Conservation (phyloP, 441 rosid species). For the Brassica hybrid region DNA sequence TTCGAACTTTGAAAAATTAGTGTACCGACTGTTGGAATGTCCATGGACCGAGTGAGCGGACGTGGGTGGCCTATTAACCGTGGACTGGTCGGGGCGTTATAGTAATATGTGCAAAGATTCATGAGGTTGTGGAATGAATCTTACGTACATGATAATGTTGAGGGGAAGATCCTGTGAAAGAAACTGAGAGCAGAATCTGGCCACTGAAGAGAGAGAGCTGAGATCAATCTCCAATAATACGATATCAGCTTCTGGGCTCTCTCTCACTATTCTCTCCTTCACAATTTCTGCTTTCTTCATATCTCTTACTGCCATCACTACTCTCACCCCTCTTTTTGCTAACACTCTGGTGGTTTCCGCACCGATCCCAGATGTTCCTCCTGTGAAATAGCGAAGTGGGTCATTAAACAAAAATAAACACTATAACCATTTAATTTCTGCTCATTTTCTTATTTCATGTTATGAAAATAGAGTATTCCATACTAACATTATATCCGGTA, state of each 20-base stretch:
- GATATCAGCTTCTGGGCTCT: constrained; percentile 66
- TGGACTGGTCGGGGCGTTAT: too few relatives aligned
- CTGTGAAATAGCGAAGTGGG: constrained; percentile 38
- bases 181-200: constrained; percentile 71
- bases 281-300: constrained; percentile 66
- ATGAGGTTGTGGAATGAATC: background rate
- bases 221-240: constrained; percentile 72
- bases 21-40: too few relatives aligned
- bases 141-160: constrained; percentile 82
- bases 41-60: too few relatives aligned
- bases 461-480: too few relatives aligned
- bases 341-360: constrained; percentile 84
- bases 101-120: constrained; percentile 24
- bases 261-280: constrained; percentile 61
- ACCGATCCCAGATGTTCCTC: constrained; percentile 96
- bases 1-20: too few relatives aligned
- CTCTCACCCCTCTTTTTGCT: constrained; percentile 79
- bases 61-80: too few relatives aligned
- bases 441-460: background rate
- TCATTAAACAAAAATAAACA: background rate
- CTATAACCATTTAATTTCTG: background rate
- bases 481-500: too few relatives aligned
- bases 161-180: constrained; percentile 73
- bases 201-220: constrained; percentile 79
- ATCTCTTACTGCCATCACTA: constrained; percentile 86